A percentile compares a stretch with the other conserved stretches of the same genome.
Evolutionary conservation across 345 rosid genomes (phyloP).

Genomic region (Salix caprea): DNA sequence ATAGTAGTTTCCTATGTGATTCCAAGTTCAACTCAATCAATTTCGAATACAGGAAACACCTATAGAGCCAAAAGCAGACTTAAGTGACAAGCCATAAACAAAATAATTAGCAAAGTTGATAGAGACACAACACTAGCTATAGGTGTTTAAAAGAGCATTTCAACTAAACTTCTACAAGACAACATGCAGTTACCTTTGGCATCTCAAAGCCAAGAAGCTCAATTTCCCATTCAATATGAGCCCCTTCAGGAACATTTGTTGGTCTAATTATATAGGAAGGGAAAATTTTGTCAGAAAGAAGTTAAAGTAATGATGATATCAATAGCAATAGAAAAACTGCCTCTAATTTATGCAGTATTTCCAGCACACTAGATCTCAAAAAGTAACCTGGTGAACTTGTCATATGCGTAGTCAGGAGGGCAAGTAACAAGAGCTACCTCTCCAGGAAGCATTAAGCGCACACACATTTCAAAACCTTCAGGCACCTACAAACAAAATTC

Average conservation of each 20-base stretch:
- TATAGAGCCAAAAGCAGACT: background rate
- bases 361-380: constrained; percentile 5
- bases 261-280: constrained; percentile 45
- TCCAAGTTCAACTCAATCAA: background rate
- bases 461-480: constrained; percentile 96
- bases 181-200: constrained; percentile 57
- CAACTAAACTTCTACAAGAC: background rate
- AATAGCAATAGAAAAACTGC: background rate
- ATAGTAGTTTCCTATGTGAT: background rate
- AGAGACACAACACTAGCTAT: background rate
- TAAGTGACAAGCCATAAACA: background rate
- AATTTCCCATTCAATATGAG: constrained; percentile 89
- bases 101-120: background rate
- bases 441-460: constrained; percentile 92
- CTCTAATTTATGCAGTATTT: background rate
- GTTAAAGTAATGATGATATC: background rate
- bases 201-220: constrained; percentile 95
- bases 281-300: constrained; percentile 3
- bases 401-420: constrained; percentile 97
- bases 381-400: constrained; percentile 72
- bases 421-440: constrained; percentile 88
- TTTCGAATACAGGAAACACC: background rate
- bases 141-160: background rate
- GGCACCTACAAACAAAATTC: constrained; percentile 54
- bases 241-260: constrained; percentile 79